Evolutionary conservation across 2,329 filamentous ascomycete species (phyloP), one percentile per base, ranked within the genome.

Genomic region (Colletotrichum noveboracense): DNA sequence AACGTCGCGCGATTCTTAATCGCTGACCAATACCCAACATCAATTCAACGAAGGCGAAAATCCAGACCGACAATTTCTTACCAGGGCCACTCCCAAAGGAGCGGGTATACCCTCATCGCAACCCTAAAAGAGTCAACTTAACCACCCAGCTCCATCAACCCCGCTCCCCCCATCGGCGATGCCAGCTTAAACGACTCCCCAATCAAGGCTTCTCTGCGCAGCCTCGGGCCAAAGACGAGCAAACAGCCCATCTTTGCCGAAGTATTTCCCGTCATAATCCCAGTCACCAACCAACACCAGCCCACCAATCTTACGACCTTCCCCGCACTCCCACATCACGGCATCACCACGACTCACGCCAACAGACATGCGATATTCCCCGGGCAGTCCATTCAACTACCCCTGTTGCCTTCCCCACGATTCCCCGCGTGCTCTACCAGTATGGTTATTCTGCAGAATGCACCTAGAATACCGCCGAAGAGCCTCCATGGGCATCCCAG

Each of bases 271-370:
- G 66, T 65, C 36, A 16, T 21, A 7, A 36, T 32, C n/a, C 36
- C 32, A 21, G 52, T 13, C n/a, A 34, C 43, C 26, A 32, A 26
- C 34, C 28, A n/a, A 16, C 26, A 13, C 66, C 58, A 48, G 43
- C 43, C 34, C 43, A 55, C 58, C 16, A 52, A 65, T 70, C 32
- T 61, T 61, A 56, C 43, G 16, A 65, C 30, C 18, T 65, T 74
- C 66, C 71, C 71, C 71, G 66, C 71, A 70, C 28, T 58, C 66
- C 58, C 66, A 71, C 72, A 38, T 61, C n/a, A 48, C 48, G 58
- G 61, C 28, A 71, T 24, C 52, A 13, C 48, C 14, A 28, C 52
- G 30, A 26, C 26, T 58, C 68, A 61, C 55, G 67, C 14, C 14
- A 60, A 26, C 32, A 43, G 58, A 34, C 43, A 36, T 58, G 43